A percentile compares a stretch with the other conserved stretches of the same genome.
Evolutionary conservation across 176 grass and related monocot genomes (phyloP).

Genomic region (Alloteropsis semialata): DNA sequence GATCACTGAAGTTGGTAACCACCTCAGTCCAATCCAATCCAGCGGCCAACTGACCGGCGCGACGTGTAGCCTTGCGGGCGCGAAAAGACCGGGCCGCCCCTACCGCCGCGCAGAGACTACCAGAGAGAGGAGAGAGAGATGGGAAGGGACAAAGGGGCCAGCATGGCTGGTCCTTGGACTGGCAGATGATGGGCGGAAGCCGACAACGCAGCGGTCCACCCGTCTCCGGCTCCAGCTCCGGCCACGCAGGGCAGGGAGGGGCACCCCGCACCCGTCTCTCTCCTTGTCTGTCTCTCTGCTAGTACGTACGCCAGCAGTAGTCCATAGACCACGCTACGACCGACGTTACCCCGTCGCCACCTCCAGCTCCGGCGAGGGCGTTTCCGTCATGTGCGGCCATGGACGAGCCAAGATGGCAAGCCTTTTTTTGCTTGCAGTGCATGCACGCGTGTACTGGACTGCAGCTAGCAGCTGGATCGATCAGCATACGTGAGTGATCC

Average conservation of each 20-base stretch:
- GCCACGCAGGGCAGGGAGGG: too few relatives aligned
- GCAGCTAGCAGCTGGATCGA: too few relatives aligned
- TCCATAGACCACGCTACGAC: neutral
- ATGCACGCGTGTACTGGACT: too few relatives aligned
- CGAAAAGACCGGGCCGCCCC: constrained; percentile 37
- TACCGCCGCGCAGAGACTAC: neutral
- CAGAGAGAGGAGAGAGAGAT: neutral
- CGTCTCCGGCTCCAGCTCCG: neutral
- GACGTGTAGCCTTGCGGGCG: too few relatives aligned
- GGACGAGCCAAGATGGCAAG: too few relatives aligned
- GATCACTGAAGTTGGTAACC: too few relatives aligned
- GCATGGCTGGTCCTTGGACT: neutral
- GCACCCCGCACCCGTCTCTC: too few relatives aligned
- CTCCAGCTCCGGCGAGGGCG: neutral
- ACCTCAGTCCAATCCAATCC: too few relatives aligned
- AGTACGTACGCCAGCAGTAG: too few relatives aligned
- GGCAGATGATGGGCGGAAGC: constrained; percentile 24
- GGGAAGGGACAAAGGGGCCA: constrained; percentile 22
- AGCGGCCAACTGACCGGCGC: too few relatives aligned
- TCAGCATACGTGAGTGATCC: too few relatives aligned
- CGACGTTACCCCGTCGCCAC: neutral
- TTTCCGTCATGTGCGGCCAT: neutral
- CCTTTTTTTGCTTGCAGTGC: too few relatives aligned
- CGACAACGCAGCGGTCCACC: constrained; percentile 72
- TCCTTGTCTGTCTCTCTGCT: neutral